Evolutionary conservation across 164 flowering plant genomes (phyloP), one percentile per base, ranked within the genome.

Genomic region (Euptelea pleiosperma): DNA sequence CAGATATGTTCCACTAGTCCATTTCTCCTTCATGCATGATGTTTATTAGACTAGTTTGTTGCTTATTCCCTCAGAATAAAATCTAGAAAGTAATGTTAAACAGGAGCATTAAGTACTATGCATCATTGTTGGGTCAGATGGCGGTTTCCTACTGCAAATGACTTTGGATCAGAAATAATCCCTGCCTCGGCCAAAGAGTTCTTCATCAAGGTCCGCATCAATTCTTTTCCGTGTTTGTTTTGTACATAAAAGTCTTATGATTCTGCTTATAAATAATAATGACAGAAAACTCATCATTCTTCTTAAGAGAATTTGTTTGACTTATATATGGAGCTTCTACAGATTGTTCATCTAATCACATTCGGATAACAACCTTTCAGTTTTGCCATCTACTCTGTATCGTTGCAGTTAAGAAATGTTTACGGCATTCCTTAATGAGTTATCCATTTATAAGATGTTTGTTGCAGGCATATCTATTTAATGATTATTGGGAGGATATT

Each of bases 401-500:
- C 21, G 43, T 14, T 30, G 11, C 8, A 2, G 6, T 35, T 18
- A 19, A 35, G 28, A 26, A 26, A 12, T 16, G 3, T 21, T 14
- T 33, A 3, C 4, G 24, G 11, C 24, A 15, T 30, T 57, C 41
- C 52, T 31, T 44, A 19, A 33, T 51, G 58, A 44, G 51, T 15
- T 33, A 51, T 35, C 35, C 43, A 58, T 35, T 21, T 52, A 21
- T 42, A 58, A 52, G 64, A 52, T 70, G 64, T 51, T 63, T 61
- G 53, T 50, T 68, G 70, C 85, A 92, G 96, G 98, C 96, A 47
- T 90, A 84, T 75, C 76, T 90, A 35, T 93, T 93, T 61, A 88
- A 90, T 66, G 96, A 88, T 62, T 93, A 93, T 55, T 93, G 98
- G 98, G 97, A 93, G 73, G 97, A 93, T 69, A 93, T 93, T 71